Evolutionary conservation across 495 filamentous ascomycete species (phyloP).

Genomic region (Immersiella caudata): DNA sequence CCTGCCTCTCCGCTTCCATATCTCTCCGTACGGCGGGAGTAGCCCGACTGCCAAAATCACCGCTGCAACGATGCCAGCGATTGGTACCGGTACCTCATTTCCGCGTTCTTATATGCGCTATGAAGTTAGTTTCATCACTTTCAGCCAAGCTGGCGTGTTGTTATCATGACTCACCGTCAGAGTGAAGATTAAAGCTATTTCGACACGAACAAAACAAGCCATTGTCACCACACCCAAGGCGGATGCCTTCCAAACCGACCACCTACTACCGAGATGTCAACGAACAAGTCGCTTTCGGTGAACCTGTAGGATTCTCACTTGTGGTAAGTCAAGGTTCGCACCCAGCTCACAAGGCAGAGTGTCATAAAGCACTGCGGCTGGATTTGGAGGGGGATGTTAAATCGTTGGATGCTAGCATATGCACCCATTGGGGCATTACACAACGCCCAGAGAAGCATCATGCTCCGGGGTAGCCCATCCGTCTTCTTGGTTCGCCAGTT

Average conservation of each 20-base stretch:
- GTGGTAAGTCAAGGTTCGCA: conserved; percentile 65
- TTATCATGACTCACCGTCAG: conserved; percentile 50
- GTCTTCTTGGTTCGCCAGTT: conserved; percentile 72
- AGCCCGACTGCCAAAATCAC: conserved; percentile 74
- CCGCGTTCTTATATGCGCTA: conserved; percentile 56
- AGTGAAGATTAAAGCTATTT: conserved; percentile 65
- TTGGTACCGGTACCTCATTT: conserved; percentile 54
- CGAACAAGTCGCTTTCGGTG: not conserved
- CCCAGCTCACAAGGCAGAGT: conserved; percentile 68
- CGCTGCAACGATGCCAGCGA: conserved; percentile 66
- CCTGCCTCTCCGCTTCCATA: conserved; percentile 69
- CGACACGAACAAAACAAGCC: conserved; percentile 57
- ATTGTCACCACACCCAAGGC: conserved; percentile 45
- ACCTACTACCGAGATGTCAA: conserved; percentile 45
- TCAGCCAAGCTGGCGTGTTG: too few species aligned
- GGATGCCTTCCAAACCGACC: conserved; percentile 53
- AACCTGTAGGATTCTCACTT: conserved; percentile 48
- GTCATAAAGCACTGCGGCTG: conserved; percentile 72
- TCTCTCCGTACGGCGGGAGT: conserved; percentile 70
- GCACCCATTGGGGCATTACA: conserved; percentile 55
- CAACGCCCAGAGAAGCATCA: conserved; percentile 76
- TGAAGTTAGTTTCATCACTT: not conserved
- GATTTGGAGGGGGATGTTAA: conserved; percentile 74
- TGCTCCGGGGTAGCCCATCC: conserved; percentile 68
- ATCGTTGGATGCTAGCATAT: conserved; percentile 57